Conservation (phyloP, 2,329 filamentous ascomycete genomes). For the Scortechinia acanthostroma region DNA sequence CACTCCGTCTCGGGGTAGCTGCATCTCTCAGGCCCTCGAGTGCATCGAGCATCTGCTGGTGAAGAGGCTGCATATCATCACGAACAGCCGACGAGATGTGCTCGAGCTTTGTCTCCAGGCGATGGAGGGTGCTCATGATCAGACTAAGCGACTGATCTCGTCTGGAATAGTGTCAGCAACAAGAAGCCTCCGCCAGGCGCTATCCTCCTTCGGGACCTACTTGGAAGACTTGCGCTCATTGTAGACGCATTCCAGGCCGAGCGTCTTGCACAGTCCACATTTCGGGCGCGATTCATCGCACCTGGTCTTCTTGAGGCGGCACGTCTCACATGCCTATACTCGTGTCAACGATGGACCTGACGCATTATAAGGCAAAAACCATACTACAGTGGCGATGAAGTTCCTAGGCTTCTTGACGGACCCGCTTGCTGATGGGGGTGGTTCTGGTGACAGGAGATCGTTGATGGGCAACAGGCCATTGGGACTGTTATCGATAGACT, state of each 20-base stretch:
- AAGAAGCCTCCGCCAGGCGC: neutral
- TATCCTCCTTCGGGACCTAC: slow-evolving; percentile 14
- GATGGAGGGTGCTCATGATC: slow-evolving; percentile 43
- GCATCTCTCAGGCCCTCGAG: slow-evolving; percentile 10
- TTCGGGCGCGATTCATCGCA: slow-evolving; percentile 42
- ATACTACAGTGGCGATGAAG: slow-evolving; percentile 1
- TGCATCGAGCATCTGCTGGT: slow-evolving; percentile 6
- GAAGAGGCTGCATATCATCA: slow-evolving; percentile 17
- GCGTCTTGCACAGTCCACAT: slow-evolving; percentile 39
- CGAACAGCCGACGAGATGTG: slow-evolving; percentile 22
- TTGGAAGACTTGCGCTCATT: slow-evolving; percentile 43
- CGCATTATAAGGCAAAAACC: neutral
- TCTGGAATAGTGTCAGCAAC: slow-evolving; percentile 13
- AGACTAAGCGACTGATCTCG: slow-evolving; percentile 43
- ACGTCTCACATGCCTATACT: slow-evolving; percentile 39
- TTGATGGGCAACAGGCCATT: neutral
- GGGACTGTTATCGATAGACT: neutral
- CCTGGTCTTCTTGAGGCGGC: slow-evolving; percentile 41
- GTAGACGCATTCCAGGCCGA: slow-evolving; percentile 39
- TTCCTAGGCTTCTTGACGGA: neutral
- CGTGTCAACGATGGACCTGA: neutral
- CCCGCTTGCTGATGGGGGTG: neutral
- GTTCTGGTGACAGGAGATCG: neutral
- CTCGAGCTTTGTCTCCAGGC: slow-evolving; percentile 42
- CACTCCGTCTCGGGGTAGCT: slow-evolving; percentile 14